These are phyloP conservation scores for Paratinospora sagittata DNA, from an alignment of 164 flowering plant species.

Conservation along the genomic window DNA sequence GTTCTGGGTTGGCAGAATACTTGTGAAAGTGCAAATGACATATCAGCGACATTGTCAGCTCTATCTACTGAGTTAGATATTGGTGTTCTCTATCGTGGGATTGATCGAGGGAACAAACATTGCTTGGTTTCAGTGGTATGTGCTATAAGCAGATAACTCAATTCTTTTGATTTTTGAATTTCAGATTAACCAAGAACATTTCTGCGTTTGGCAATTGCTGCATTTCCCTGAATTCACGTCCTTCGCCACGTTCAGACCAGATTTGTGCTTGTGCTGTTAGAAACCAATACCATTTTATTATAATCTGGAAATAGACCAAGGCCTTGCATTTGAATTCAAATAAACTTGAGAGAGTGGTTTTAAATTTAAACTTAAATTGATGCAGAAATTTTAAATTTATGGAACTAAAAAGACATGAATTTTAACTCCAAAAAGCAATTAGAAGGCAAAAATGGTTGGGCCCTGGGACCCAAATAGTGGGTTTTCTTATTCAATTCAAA, in stretches of 20 bases:
- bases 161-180: neutral
- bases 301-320: too few species aligned
- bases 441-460: too few species aligned
- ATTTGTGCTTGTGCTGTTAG: neutral
- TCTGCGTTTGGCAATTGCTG: neutral
- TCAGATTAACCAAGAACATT: neutral
- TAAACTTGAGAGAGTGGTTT: too few species aligned
- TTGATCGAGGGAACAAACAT: constrained; percentile 63
- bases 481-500: too few species aligned
- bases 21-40: constrained; percentile 72
- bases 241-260: neutral
- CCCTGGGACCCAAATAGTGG: too few species aligned
- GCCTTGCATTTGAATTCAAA: too few species aligned
- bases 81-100: constrained; percentile 76
- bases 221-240: neutral
- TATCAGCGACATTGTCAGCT: constrained; percentile 77
- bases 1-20: constrained; percentile 99
- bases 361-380: too few species aligned
- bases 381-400: too few species aligned
- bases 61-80: constrained; percentile 70
- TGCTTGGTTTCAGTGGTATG: constrained; percentile 90
- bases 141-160: neutral
- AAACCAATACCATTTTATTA: too few species aligned
- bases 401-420: too few species aligned
- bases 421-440: too few species aligned